Evolutionary conservation across 2,329 filamentous ascomycete species (phyloP), one percentile per base, ranked within the genome.

Genomic region (Aspergillus novofumigatus): DNA sequence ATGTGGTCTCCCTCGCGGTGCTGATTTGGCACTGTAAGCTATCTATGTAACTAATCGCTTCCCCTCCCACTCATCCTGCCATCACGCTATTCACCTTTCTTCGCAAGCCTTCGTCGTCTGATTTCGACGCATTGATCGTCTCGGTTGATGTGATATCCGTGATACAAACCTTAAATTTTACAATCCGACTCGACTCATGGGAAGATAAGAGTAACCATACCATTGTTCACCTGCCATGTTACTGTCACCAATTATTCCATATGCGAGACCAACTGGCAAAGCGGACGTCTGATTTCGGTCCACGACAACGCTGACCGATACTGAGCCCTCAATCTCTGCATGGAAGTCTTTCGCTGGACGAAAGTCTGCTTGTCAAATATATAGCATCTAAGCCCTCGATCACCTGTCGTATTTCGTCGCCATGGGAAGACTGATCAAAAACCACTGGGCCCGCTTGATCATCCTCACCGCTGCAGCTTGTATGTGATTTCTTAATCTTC

Each of bases 371-470:
- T 38, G n/a, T 23, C 32, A 48, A 23, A 49, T 35, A 25, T 14
- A 51, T 49, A 49, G 23, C 8, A n/a, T 44, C 45, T 21, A 28
- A 45, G 28, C 26, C n/a, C 6, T 17, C 14, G 11, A 38, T 17
- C 6, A 38, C 17, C 11, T 35, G 32, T 17, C 32, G 14, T 38
- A 38, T 17, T 17, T 20, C 21, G 38, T 41, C 54, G 49, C 62
- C 64, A 99, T 99, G 94, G 94, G 94, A 76, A 94, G 89, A 78
- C 87, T 99, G 72, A 97, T 99, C 81, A 99, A 99, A 84, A 97
- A 97, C 81, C 94, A 99, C 81, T 96, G 91, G 91, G 94, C 92
- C 66, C 89, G 94, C 60, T 87, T 99, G 69, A 94, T 99, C 71
- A 84, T 96, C 76, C 81, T 99, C 72, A 91, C 90, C 28, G 91